These are phyloP conservation scores for Domatiomyces globalis DNA, from an alignment of 2,329 filamentous ascomycete genomes.

Conservation along the genomic window DNA sequence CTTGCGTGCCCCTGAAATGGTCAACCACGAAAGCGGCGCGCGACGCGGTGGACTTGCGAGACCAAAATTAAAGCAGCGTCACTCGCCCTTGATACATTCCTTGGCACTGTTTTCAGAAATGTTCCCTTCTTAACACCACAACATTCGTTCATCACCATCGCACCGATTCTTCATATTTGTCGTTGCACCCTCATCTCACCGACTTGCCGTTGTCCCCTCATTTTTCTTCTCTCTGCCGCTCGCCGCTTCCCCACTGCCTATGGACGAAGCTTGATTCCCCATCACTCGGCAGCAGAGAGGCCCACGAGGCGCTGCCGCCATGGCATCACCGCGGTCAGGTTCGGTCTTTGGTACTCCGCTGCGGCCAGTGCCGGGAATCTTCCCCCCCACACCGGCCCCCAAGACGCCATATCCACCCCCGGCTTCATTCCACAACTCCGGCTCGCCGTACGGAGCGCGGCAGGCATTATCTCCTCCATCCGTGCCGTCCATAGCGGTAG, in stretches of 20 bases:
- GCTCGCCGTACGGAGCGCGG: neutral
- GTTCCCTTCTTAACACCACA: neutral
- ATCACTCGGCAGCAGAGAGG: neutral
- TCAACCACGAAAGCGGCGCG: too few species aligned
- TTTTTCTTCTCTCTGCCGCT: neutral
- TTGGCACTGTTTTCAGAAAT: neutral
- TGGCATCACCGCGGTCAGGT: neutral
- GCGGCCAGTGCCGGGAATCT: conserved; percentile 23
- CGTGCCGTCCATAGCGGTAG: neutral
- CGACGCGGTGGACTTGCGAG: neutral
- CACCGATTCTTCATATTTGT: neutral
- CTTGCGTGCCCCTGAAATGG: neutral
- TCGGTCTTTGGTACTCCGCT: neutral
- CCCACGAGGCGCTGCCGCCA: neutral
- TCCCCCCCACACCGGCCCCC: conserved; percentile 28
- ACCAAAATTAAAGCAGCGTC: neutral
- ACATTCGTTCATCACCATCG: neutral
- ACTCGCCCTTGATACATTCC: neutral
- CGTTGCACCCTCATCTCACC: neutral
- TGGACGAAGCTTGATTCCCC: neutral
- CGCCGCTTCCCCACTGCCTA: neutral
- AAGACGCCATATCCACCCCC: conserved; percentile 24
- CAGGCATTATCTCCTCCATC: neutral
- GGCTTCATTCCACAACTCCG: conserved; percentile 18
- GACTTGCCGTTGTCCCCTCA: neutral